These are phyloP conservation scores for Sicyos baderoa DNA, from an alignment of 306 rosid genomes.

Conservation along the genomic window DNA sequence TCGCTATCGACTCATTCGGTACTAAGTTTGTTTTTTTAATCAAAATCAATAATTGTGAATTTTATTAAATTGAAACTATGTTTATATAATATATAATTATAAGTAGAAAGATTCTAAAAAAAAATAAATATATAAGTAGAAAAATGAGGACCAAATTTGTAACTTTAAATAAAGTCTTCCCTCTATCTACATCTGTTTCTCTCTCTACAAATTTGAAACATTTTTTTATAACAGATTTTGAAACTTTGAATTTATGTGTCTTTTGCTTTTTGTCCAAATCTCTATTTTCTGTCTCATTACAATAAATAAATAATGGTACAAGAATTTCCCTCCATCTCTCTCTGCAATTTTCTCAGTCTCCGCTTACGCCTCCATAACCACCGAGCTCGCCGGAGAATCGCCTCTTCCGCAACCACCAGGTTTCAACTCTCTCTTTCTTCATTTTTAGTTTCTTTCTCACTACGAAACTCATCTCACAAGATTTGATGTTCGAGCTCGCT, in stretches of 20 bases:
- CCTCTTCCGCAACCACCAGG: not conserved
- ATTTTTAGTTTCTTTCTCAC: not conserved
- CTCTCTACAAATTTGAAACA: constrained; percentile 21
- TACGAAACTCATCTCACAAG: not conserved
- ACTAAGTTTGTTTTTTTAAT: too few species aligned
- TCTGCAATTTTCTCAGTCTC: not conserved
- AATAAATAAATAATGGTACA: constrained; percentile 15
- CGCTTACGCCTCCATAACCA: not conserved
- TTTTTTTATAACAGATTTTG: too few species aligned
- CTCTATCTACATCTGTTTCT: not conserved
- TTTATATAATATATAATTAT: too few species aligned
- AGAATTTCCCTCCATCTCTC: constrained; percentile 3
- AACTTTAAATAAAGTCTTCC: too few species aligned
- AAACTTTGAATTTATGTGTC: constrained; percentile 7
- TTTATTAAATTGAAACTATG: too few species aligned
- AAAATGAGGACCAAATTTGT: too few species aligned
- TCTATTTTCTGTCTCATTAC: not conserved
- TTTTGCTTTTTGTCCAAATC: not conserved
- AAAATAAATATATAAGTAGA: too few species aligned
- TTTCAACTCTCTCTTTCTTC: not conserved
- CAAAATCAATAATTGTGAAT: too few species aligned
- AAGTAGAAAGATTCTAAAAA: too few species aligned
- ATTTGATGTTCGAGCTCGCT: not conserved
- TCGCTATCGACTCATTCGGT: too few species aligned
- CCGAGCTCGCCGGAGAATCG: not conserved